These are phyloP conservation scores for Pleurotus eryngii DNA, from an alignment of 768 basidiomycete genomes.

Conservation along the genomic window DNA sequence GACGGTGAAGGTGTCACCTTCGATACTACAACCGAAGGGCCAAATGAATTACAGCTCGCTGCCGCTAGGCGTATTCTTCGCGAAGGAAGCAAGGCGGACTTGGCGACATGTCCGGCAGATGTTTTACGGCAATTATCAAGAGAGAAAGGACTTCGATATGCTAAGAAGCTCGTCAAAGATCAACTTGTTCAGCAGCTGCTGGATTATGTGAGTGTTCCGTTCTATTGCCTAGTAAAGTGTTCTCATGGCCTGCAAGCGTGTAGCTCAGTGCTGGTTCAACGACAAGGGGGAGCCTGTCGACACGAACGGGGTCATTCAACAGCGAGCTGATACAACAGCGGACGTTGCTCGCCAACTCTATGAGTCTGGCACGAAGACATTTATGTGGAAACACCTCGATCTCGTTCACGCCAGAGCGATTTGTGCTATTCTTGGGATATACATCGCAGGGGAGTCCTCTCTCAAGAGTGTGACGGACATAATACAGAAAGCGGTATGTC, in stretches of 20 bases:
- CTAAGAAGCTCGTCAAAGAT: background rate
- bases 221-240: background rate
- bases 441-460: too few relatives aligned
- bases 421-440: background rate
- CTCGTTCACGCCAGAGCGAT: background rate
- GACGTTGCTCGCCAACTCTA: background rate
- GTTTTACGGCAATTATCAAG: background rate
- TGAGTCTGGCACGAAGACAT: background rate
- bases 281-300: background rate
- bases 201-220: background rate
- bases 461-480: too few relatives aligned
- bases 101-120: background rate
- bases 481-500: too few relatives aligned
- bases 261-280: background rate
- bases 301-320: background rate
- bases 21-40: background rate
- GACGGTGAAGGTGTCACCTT: conserved; percentile 5
- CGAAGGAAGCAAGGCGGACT: background rate
- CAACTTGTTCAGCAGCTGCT: background rate
- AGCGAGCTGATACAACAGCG: background rate
- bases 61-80: background rate
- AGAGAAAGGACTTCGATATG: background rate
- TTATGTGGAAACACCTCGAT: background rate
- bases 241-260: background rate
- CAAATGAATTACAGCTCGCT: background rate